These are phyloP conservation scores for Platanthera zijinensis DNA, from an alignment of 106 monocot genomes.

Conservation along the genomic window DNA sequence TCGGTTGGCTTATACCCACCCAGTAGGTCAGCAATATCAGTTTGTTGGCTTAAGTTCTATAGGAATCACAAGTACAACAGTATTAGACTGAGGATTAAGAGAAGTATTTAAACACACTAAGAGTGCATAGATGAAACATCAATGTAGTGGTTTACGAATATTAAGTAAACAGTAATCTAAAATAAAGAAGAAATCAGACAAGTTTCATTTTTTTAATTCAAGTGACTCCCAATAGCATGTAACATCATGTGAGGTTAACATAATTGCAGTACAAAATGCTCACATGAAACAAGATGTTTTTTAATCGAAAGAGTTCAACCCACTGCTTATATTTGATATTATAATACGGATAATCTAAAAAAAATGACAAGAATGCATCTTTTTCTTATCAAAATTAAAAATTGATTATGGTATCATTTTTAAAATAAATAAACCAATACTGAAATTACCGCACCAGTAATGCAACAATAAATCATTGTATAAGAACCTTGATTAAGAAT, in stretches of 20 bases:
- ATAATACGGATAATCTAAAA: background rate
- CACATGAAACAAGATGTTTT: background rate
- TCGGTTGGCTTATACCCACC: slow-evolving; percentile 91
- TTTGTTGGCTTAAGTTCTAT: slow-evolving; percentile 95
- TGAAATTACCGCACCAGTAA: background rate
- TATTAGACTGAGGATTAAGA: slow-evolving; percentile 5
- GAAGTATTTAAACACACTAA: background rate
- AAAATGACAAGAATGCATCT: background rate
- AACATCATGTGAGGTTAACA: background rate
- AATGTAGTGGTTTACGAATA: background rate
- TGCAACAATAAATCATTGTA: background rate
- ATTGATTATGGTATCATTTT: background rate
- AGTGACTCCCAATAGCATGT: background rate
- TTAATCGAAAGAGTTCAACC: background rate
- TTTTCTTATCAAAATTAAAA: background rate
- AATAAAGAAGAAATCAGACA: background rate
- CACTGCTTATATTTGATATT: background rate
- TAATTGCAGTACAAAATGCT: background rate
- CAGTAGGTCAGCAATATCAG: slow-evolving; percentile 82
- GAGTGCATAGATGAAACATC: background rate
- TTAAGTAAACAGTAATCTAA: background rate
- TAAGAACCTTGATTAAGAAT: background rate
- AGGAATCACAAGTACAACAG: slow-evolving; percentile 9
- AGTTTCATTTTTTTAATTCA: background rate
- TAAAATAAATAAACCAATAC: background rate